phyloP scores from a whole-genome alignment of 2,329 filamentous ascomycete genomes.

The Colletotrichum tropicicola region DNA sequence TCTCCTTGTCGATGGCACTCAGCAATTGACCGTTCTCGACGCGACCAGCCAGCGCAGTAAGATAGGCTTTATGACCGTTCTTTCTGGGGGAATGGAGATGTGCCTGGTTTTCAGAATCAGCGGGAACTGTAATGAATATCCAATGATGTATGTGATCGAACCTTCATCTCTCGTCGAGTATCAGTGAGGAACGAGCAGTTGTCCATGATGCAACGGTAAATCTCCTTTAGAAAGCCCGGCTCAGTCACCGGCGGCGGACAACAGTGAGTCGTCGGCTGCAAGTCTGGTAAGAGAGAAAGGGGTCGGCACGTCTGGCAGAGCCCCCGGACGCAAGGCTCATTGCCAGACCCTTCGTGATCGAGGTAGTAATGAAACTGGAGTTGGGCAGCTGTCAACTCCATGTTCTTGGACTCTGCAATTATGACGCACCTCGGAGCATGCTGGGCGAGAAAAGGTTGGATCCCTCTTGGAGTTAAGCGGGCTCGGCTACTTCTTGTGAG shows the following conservation, averaged over 20 bases:
- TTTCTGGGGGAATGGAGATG: constrained; percentile 25
- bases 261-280: constrained; percentile 22
- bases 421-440: constrained; percentile 24
- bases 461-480: constrained; percentile 13
- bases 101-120: not conserved
- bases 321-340: constrained; percentile 27
- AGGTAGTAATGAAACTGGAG: constrained; percentile 28
- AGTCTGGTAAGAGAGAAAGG: constrained; percentile 21
- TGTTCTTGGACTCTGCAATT: not conserved
- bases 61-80: constrained; percentile 25
- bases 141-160: not conserved
- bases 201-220: constrained; percentile 29
- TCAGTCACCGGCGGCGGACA: constrained; percentile 24
- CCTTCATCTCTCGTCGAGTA: constrained; percentile 28
- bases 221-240: constrained; percentile 27
- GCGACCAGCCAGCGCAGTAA: constrained; percentile 11
- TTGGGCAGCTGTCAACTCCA: constrained; percentile 5
- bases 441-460: constrained; percentile 22
- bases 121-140: not conserved
- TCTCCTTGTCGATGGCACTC: constrained; percentile 23
- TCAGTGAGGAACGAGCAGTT: constrained; percentile 27
- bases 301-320: constrained; percentile 24
- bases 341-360: constrained; percentile 24
- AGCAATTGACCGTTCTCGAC: constrained; percentile 21
- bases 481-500: constrained; percentile 17